phyloP scores from a whole-genome alignment of 129 eudicot species.

The Gnaphalium uliginosum region DNA sequence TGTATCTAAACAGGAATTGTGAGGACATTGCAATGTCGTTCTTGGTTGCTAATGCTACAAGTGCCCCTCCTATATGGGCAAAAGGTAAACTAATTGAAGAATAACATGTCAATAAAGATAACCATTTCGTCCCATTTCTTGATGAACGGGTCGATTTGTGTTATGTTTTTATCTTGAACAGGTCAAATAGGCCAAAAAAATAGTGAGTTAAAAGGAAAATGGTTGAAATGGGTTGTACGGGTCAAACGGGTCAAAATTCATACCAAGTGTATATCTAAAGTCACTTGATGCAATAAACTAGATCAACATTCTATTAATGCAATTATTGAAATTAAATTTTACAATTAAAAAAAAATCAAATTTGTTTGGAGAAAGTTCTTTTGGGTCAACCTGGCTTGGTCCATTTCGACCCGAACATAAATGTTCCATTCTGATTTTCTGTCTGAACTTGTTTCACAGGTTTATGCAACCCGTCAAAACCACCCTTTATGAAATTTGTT shows the following conservation, averaged over 20 bases:
- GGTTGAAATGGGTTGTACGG: background rate
- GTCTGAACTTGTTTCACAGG: background rate
- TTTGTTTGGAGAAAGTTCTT: background rate
- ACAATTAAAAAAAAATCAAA: no score
- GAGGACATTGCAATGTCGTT: conserved; percentile 35
- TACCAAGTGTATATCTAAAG: background rate
- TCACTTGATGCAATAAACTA: background rate
- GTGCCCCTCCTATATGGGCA: conserved; percentile 28
- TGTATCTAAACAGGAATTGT: conserved; percentile 24
- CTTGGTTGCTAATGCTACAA: conserved; percentile 25
- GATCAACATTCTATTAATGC: no score
- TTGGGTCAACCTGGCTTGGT: background rate
- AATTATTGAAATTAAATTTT: no score
- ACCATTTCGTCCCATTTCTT: background rate
- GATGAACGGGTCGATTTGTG: background rate
- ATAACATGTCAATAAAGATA: background rate
- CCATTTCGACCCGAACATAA: background rate
- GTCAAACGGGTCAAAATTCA: background rate
- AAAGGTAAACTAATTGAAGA: conserved; percentile 7
- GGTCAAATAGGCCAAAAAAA: background rate
- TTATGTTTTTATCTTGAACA: background rate
- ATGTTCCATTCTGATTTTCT: background rate
- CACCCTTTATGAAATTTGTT: background rate
- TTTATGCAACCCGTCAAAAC: background rate
- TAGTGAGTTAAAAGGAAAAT: background rate